phyloP scores from a whole-genome alignment of 2,329 filamentous ascomycete species.

The Aspergillus quadricinctus region DNA sequence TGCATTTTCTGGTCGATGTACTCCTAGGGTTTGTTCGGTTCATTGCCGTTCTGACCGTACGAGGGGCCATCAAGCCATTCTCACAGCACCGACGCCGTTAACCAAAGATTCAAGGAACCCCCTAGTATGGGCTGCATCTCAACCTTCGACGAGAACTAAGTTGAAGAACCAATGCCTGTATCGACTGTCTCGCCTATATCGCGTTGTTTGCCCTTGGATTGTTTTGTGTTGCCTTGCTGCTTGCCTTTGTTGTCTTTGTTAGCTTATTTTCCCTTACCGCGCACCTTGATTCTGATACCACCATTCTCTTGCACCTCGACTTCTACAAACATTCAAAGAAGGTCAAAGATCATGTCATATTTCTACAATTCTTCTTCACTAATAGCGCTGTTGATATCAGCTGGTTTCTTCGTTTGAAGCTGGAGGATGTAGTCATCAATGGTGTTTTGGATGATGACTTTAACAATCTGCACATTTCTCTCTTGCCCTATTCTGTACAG shows the following conservation, averaged over 20 bases:
- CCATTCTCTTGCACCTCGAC: constrained; percentile 9
- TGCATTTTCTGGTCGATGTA: too few species aligned
- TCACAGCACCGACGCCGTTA: too few species aligned
- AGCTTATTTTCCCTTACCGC: neutral
- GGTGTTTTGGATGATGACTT: neutral
- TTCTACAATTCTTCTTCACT: constrained; percentile 15
- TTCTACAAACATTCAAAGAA: constrained; percentile 25
- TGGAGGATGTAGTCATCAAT: neutral
- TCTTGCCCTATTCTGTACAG: constrained; percentile 59
- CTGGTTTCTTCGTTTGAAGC: constrained; percentile 41
- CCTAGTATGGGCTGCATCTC: too few species aligned
- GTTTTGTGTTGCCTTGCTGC: too few species aligned
- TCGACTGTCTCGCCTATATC: too few species aligned
- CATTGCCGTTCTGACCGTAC: too few species aligned
- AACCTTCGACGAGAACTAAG: too few species aligned
- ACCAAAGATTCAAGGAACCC: too few species aligned
- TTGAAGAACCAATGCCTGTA: too few species aligned
- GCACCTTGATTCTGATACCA: neutral
- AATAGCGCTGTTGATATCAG: constrained; percentile 21
- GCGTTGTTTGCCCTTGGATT: too few species aligned
- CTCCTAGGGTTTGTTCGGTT: too few species aligned
- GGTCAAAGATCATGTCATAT: constrained; percentile 11
- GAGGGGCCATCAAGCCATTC: too few species aligned
- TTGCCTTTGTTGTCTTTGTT: neutral
- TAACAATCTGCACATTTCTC: constrained; percentile 1